Evolutionary conservation across 2,329 filamentous ascomycete species (phyloP).

Genomic region (Fusarium fujikuroi): DNA sequence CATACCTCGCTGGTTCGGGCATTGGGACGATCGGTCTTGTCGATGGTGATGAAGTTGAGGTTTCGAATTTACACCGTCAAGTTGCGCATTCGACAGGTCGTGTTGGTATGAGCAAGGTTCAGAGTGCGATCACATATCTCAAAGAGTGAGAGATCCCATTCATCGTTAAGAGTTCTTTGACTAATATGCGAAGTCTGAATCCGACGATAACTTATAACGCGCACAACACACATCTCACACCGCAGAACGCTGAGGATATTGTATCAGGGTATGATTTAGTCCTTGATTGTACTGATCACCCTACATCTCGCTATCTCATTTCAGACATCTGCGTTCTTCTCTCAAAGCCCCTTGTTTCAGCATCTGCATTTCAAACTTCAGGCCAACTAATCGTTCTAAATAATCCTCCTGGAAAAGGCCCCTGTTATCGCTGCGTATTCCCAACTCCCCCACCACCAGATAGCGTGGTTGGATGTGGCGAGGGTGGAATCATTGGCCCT

Average conservation of each 20-base stretch:
- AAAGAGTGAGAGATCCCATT: conserved; percentile 56
- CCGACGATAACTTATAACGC: conserved; percentile 72
- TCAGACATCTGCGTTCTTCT: conserved; percentile 89
- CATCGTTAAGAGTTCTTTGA: not conserved
- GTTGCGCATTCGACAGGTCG: conserved; percentile 79
- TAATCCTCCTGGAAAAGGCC: conserved; percentile 77
- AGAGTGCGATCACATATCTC: conserved; percentile 75
- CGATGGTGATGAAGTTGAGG: conserved; percentile 88
- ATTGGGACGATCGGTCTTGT: conserved; percentile 85
- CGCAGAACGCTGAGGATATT: conserved; percentile 73
- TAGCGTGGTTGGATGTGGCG: conserved; percentile 86
- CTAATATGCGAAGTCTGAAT: conserved; percentile 68
- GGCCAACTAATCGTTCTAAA: conserved; percentile 93
- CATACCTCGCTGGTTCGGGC: conserved; percentile 92
- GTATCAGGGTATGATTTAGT: conserved; percentile 81
- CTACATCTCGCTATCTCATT: conserved; percentile 89
- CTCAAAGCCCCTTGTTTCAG: conserved; percentile 83
- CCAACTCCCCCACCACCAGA: conserved; percentile 86
- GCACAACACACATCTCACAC: conserved; percentile 72
- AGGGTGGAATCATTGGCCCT: conserved; percentile 91
- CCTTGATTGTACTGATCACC: conserved; percentile 95
- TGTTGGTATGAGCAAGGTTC: conserved; percentile 82
- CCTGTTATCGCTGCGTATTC: conserved; percentile 95
- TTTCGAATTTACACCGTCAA: conserved; percentile 92
- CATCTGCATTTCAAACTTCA: conserved; percentile 87